phyloP scores from a whole-genome alignment of 345 rosid genomes.

The Eucalyptus pauciflora region DNA sequence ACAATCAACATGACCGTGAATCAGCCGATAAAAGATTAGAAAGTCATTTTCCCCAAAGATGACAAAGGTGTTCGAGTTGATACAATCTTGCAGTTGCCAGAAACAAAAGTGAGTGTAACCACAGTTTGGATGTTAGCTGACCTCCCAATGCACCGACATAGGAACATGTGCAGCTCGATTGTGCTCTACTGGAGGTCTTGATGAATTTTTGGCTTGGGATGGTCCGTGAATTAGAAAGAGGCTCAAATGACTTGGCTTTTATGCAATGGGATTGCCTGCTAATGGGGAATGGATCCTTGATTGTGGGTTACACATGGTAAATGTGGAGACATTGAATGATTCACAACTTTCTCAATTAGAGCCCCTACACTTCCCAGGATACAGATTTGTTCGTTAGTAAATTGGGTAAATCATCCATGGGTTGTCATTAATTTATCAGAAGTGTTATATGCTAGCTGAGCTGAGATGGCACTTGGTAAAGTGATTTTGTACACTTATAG shows the following conservation, averaged over 20 bases:
- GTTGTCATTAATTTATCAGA: neutral
- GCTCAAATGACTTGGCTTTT: neutral
- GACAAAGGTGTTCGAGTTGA: neutral
- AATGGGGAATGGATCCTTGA: neutral
- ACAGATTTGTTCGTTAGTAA: neutral
- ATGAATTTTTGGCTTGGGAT: neutral
- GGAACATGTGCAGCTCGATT: neutral
- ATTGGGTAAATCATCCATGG: neutral
- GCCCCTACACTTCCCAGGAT: neutral
- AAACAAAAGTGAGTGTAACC: neutral
- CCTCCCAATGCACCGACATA: neutral
- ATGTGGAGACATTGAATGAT: neutral
- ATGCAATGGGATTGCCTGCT: neutral
- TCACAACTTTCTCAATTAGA: neutral
- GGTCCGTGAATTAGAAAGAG: neutral
- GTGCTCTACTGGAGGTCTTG: neutral
- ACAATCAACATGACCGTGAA: neutral
- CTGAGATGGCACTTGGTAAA: neutral
- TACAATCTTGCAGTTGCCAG: neutral
- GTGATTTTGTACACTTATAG: neutral
- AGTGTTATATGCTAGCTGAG: neutral
- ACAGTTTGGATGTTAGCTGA: neutral
- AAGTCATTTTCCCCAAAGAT: slow-evolving; percentile 1
- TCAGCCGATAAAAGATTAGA: neutral
- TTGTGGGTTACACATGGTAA: neutral